phyloP scores from a whole-genome alignment of 1,139 yeast species.

The Lodderomyces margitis region DNA sequence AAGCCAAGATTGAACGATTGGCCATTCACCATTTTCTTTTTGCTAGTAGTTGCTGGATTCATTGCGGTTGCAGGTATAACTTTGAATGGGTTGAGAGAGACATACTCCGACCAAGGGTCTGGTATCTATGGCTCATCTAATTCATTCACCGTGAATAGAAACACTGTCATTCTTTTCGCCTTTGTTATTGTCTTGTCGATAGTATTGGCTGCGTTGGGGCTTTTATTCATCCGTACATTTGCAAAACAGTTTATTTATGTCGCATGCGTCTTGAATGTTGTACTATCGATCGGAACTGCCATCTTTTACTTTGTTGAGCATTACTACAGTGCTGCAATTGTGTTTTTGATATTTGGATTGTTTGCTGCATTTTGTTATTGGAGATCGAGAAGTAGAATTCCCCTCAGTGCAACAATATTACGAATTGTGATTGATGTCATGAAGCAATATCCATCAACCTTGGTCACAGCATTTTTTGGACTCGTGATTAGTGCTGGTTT shows the following conservation, averaged over 20 bases:
- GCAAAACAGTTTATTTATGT: slow-evolving; percentile 69
- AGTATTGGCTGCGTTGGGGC: slow-evolving; percentile 55
- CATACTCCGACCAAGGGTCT: slow-evolving; percentile 57
- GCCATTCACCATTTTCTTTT: slow-evolving; percentile 66
- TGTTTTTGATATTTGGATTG: slow-evolving; percentile 61
- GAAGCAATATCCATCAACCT: slow-evolving; percentile 66
- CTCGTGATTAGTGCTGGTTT: slow-evolving; percentile 63
- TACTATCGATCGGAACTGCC: slow-evolving; percentile 72
- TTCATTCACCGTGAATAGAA: slow-evolving; percentile 65
- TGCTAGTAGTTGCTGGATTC: slow-evolving; percentile 64
- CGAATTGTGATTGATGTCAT: slow-evolving; percentile 74
- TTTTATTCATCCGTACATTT: slow-evolving; percentile 59
- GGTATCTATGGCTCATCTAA: slow-evolving; percentile 58
- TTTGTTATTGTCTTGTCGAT: slow-evolving; percentile 65
- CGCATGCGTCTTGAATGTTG: slow-evolving; percentile 66
- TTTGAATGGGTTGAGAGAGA: slow-evolving; percentile 57
- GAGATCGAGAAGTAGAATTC: slow-evolving; percentile 67
- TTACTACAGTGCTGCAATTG: slow-evolving; percentile 79
- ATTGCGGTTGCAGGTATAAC: slow-evolving; percentile 69
- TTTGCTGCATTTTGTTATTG: slow-evolving; percentile 73
- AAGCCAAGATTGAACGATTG: slow-evolving; percentile 72
- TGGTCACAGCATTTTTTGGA: slow-evolving; percentile 64
- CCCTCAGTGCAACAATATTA: slow-evolving; percentile 72
- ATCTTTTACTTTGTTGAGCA: slow-evolving; percentile 62
- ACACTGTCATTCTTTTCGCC: slow-evolving; percentile 68